Conservation (phyloP, 2,329 filamentous ascomycete genomes). For the Aaosphaeria arxii region DNA sequence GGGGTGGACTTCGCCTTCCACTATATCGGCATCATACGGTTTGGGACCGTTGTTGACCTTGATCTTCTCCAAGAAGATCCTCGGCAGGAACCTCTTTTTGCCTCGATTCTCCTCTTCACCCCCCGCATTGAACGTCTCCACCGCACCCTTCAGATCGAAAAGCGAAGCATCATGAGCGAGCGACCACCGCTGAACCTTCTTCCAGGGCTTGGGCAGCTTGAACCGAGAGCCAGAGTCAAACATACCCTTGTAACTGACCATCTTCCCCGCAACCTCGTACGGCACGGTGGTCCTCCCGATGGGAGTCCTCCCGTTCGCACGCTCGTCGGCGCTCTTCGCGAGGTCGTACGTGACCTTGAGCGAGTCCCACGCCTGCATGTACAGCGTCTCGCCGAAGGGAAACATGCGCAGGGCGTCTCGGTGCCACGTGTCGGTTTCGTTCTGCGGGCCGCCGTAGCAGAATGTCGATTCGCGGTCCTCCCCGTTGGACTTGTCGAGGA, state of each 20-base stretch:
- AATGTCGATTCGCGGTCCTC: slow-evolving; percentile 8
- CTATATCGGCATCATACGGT: too few relatives aligned
- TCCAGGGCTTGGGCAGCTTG: slow-evolving; percentile 16
- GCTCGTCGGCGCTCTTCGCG: slow-evolving; percentile 7
- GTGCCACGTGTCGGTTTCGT: slow-evolving; percentile 19
- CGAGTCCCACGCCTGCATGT: slow-evolving; percentile 28
- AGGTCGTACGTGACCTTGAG: slow-evolving; percentile 25
- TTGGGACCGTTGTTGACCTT: too few relatives aligned
- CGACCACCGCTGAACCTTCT: not conserved
- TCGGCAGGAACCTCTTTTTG: slow-evolving; percentile 13
- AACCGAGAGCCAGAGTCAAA: slow-evolving; percentile 29
- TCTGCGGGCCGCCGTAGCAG: slow-evolving; percentile 21
- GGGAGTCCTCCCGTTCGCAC: not conserved
- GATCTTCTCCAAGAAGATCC: slow-evolving; percentile 17
- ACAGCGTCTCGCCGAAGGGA: slow-evolving; percentile 25
- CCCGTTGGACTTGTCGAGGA: too few relatives aligned
- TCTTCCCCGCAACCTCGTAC: slow-evolving; percentile 5
- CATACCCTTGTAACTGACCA: not conserved
- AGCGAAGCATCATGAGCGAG: not conserved
- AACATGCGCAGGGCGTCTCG: slow-evolving; percentile 16
- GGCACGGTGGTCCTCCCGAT: slow-evolving; percentile 14
- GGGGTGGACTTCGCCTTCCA: too few relatives aligned
- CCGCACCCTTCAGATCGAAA: slow-evolving; percentile 2
- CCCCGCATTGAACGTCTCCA: slow-evolving; percentile 11
- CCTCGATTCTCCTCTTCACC: not conserved